Conservation (phyloP, 495 filamentous ascomycete species). For the Emericellopsis terricola region DNA sequence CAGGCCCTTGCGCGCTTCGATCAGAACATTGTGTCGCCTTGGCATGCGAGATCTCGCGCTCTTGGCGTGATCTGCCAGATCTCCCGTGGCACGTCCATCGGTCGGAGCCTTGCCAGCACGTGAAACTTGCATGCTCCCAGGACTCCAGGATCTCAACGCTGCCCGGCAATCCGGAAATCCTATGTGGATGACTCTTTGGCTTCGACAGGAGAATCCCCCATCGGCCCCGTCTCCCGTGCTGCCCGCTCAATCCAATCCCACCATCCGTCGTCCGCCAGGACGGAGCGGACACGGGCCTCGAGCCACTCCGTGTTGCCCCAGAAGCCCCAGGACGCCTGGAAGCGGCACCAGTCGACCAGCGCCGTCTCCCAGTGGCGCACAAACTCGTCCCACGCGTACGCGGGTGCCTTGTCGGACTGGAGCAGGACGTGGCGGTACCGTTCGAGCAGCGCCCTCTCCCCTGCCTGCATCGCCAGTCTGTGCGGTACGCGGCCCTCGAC, state of each 20-base stretch:
- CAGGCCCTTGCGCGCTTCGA: too few relatives aligned
- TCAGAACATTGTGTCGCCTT: too few relatives aligned
- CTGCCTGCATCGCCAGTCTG: conserved; percentile 9
- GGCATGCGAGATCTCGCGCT: too few relatives aligned
- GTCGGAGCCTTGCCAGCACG: too few relatives aligned
- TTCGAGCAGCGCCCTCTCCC: conserved; percentile 16
- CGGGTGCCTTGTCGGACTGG: conserved; percentile 1
- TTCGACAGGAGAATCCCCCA: too few relatives aligned
- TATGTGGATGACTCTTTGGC: too few relatives aligned
- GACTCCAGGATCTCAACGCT: too few relatives aligned
- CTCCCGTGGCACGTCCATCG: too few relatives aligned
- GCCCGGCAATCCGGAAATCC: too few relatives aligned
- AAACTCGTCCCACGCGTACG: conserved; percentile 20
- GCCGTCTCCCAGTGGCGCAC: conserved; percentile 26
- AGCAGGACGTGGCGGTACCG: conserved; percentile 11
- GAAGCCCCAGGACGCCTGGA: conserved; percentile 28
- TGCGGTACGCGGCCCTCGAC: conserved; percentile 5
- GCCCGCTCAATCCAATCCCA: conserved; percentile 10
- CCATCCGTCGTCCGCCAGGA: conserved; percentile 9
- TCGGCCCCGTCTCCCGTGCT: too few relatives aligned
- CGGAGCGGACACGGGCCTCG: conserved; percentile 13
- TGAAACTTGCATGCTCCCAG: too few relatives aligned
- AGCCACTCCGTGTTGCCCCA: conserved; percentile 30
- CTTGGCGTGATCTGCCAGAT: too few relatives aligned
- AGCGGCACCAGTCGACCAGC: conserved; percentile 28